Evolutionary conservation across 2,329 filamentous ascomycete species (phyloP).

Genomic region (Remersonia thermophila): DNA sequence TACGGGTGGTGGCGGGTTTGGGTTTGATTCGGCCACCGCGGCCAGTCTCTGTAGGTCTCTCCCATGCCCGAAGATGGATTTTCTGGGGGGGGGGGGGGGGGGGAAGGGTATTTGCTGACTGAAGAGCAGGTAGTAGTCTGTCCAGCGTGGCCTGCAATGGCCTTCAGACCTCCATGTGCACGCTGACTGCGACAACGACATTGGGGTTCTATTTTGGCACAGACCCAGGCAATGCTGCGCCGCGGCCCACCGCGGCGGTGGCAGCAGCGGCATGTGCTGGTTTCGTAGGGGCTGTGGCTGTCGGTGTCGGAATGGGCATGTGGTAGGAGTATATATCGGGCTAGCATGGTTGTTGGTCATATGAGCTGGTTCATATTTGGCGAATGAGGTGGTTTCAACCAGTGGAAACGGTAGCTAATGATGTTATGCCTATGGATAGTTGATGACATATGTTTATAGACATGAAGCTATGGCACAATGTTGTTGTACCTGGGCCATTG

Average conservation of each 20-base stretch:
- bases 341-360: background rate
- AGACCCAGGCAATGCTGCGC: slow-evolving; percentile 15
- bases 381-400: too few species aligned
- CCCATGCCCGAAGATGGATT: background rate
- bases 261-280: slow-evolving; percentile 16
- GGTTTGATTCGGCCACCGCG: slow-evolving; percentile 33
- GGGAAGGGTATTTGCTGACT: background rate
- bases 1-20: slow-evolving; percentile 23
- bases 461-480: too few species aligned
- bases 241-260: slow-evolving; percentile 17
- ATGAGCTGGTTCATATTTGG: too few species aligned
- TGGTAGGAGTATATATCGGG: slow-evolving; percentile 5
- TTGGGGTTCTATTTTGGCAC: slow-evolving; percentile 19
- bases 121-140: slow-evolving; percentile 27
- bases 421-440: too few species aligned
- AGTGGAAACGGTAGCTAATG: too few species aligned
- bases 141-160: slow-evolving; percentile 39
- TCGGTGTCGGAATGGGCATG: slow-evolving; percentile 13
- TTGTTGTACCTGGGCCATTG: too few species aligned
- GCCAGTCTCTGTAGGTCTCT: slow-evolving; percentile 37
- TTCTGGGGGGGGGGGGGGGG: too few species aligned
- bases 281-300: slow-evolving; percentile 16
- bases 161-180: slow-evolving; percentile 30
- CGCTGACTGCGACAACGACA: slow-evolving; percentile 15
- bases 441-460: too few species aligned